A percentile compares a stretch with the other conserved stretches of the same genome.
Evolutionary conservation across 108 stramenopile genomes (phyloP).

Genomic region (Aurantiochytrium sp.): DNA sequence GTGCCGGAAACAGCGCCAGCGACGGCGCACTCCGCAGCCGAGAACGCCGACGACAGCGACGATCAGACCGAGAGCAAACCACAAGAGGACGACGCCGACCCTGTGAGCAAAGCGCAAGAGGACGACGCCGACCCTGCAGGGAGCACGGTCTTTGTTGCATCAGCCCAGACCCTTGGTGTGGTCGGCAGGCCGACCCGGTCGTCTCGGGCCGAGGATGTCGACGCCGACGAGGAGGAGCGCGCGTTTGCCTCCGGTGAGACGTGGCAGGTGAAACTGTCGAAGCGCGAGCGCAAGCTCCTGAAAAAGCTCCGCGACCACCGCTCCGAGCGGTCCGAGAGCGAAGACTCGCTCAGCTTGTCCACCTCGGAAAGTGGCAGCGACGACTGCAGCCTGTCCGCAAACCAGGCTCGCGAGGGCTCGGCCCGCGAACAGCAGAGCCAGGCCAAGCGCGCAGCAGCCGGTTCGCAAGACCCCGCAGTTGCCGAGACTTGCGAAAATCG

Average conservation of each 20-base stretch:
- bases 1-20: no score
- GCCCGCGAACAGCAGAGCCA: no score
- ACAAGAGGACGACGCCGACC: neutral
- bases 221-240: neutral
- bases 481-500: no score
- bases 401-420: neutral
- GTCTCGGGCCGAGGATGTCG: neutral
- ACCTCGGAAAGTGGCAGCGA: neutral
- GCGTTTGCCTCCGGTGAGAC: neutral
- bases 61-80: neutral
- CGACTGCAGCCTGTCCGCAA: neutral
- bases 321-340: neutral
- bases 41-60: neutral
- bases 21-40: neutral
- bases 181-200: neutral
- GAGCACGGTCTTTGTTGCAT: neutral
- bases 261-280: neutral
- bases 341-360: neutral
- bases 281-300: neutral
- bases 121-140: neutral
- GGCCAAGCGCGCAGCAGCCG: no score
- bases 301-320: neutral
- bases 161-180: neutral
- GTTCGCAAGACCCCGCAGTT: no score
- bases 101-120: no score